Evolutionary conservation across 1,139 yeast genomes (phyloP).

Genomic region (Sugiyamaella castrensis): DNA sequence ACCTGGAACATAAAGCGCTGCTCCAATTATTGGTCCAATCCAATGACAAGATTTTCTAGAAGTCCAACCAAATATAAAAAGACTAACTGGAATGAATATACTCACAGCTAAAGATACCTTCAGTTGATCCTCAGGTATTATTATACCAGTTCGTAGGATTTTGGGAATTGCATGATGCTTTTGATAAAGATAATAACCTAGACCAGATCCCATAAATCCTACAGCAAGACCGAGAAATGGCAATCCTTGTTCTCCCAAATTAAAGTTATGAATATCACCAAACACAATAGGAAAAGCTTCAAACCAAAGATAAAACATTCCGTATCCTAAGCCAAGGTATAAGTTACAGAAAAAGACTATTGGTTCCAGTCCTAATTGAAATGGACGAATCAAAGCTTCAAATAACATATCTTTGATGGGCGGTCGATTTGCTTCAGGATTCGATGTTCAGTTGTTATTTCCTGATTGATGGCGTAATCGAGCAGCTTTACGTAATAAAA

Average conservation of each 20-base stretch:
- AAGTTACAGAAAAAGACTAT: constrained; percentile 36
- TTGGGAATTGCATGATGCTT: neutral
- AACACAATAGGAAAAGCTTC: constrained; percentile 60
- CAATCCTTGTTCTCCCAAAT: constrained; percentile 47
- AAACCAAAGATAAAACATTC: constrained; percentile 54
- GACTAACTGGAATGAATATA: constrained; percentile 49
- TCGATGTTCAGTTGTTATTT: constrained; percentile 69
- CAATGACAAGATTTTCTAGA: constrained; percentile 61
- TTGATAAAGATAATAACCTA: constrained; percentile 1
- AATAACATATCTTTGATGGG: constrained; percentile 65
- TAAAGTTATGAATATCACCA: constrained; percentile 44
- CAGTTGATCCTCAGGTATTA: constrained; percentile 40
- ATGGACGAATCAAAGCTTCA: constrained; percentile 50
- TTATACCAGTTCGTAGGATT: constrained; percentile 25
- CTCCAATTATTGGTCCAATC: constrained; percentile 75
- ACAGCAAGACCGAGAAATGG: constrained; percentile 48
- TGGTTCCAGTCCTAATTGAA: constrained; percentile 39
- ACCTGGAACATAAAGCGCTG: constrained; percentile 73
- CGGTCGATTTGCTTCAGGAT: constrained; percentile 48
- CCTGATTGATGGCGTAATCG: constrained; percentile 51
- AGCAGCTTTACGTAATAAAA: constrained; percentile 23
- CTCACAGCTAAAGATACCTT: constrained; percentile 47
- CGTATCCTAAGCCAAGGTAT: constrained; percentile 52
- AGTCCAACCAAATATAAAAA: constrained; percentile 54
- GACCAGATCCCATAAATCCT: constrained; percentile 27